Conservation (phyloP, 176 grass and related monocot species). For the Chrysopogon serrulatus region DNA sequence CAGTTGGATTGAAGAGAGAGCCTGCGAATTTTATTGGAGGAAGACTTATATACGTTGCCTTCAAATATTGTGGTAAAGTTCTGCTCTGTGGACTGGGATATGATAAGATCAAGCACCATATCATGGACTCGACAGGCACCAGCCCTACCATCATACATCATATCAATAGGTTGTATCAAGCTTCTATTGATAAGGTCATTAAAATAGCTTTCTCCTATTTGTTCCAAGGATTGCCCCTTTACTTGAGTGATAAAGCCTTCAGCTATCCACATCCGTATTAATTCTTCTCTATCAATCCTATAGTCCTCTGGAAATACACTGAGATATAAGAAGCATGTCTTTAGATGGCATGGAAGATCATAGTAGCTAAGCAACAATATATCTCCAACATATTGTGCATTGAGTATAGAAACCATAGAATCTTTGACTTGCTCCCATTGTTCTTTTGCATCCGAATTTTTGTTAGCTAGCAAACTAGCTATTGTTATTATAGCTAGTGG, state of each 20-base stretch:
- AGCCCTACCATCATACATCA: background rate
- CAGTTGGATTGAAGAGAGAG: background rate
- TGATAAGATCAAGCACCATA: background rate
- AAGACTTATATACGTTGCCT: background rate
- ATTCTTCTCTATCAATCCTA: background rate
- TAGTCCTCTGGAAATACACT: background rate
- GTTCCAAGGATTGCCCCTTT: background rate
- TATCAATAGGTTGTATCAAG: background rate
- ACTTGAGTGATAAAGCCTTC: constrained; percentile 3
- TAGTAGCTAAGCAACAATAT: constrained; percentile 3
- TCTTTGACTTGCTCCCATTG: background rate
- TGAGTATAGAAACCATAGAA: background rate
- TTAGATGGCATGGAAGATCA: background rate
- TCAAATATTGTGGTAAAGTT: background rate
- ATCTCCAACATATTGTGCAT: background rate
- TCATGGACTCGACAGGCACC: background rate
- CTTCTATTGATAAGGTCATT: constrained; percentile 3
- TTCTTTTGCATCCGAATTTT: background rate
- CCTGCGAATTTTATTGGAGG: background rate
- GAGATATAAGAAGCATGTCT: no score
- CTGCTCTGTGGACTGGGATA: background rate
- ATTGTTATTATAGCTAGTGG: background rate
- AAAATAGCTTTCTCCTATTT: background rate
- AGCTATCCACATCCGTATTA: constrained; percentile 6
- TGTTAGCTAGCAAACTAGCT: background rate